Evolutionary conservation across 2,329 filamentous ascomycete species (phyloP), one percentile per base, ranked within the genome.

Genomic region (Sporothrix brunneoviolacea): DNA sequence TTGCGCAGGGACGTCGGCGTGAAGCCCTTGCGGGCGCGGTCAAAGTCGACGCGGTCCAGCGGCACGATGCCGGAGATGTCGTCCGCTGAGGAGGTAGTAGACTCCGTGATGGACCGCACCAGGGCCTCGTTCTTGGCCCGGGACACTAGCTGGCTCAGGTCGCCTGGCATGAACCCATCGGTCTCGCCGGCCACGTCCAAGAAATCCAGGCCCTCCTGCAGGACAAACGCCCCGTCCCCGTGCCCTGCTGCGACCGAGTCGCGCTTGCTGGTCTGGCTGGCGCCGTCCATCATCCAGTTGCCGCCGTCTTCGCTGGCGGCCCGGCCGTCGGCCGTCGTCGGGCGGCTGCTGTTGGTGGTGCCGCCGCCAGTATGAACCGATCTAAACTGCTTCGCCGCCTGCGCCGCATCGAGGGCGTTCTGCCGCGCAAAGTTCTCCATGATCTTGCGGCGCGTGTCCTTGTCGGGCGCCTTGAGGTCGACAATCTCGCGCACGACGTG

Each of bases 91-190:
- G 72, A 69, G n/a, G 30, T 16, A 15, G 71, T 61, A 0, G 69
- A 67, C 54, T 77, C 75, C 39, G 72, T 71, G 24, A 97, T 84
- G 8, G 85, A 84, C 9, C 91, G 85, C 59, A 97, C 95, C 15
- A 98, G 78, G 22, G 91, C 88, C 68, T 97, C 93, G 60, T 91
- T 95, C 48, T 91, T 82, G 33, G 93, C 91, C 52, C 93, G 80
- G 10, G 88, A 84, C 16, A 95, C 86, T 10, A 98, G 79, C 2
- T 96, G 76, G 15, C 86, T 83, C 33, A 98, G 75, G 65, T 98
- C 93, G 4, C 91, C 93, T 1, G 93, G 91, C 91, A 97, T 96
- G 64, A 97, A 98, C 1, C 93, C 93, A 63, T 98, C 93, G 0
- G 91, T 97, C 59, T 91, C 85, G 2, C 93, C 91, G 16, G 94